Base-by-base conservation (phyloP, 2,329 filamentous ascomycete species). In the Neonectria neomacrospora region DNA sequence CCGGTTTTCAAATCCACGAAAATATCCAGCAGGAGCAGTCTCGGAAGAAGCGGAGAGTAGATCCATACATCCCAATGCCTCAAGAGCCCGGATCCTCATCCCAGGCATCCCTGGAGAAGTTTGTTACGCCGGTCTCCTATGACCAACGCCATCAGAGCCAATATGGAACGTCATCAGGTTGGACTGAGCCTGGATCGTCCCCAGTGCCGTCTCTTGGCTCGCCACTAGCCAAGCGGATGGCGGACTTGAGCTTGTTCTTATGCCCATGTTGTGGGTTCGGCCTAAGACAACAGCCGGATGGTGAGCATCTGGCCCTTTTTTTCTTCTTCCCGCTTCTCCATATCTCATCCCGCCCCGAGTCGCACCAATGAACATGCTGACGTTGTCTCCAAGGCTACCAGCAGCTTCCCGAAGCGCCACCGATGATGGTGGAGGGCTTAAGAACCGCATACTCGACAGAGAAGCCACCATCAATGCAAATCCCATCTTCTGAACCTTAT, bases 201-300 rank as follows among this genome's bases (percentile, higher is more conserved):
- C 56, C 70, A n/a, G 67, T 73, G 23, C 61, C 67, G 23, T 67
- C 71, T 30, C 66, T 72, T 34, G 61, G 60, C 54, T 71, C 70
- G 12, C 72, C 75, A 18, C 58, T 77, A 32, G 65, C 69, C 16
- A 71, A 66, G 52, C 71, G 75, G 30, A 67, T 80, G 60, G 71
- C 70, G 20, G 71, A 74, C 56, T 55, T 77, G 50, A 70, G 67
- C 16, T 53, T 70, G 26, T 58, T 75, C 16, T 58, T 77, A 16
- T 80, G 76, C 56, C 72, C 75, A 22, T 75, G 72, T 54, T 80
- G 79, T 62, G 71, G 72, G n/a, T 66, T 70, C 54, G 63, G 68
- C 23, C 63, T 71, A 51, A 69, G 69, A 57, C 70, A 73, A 11
- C 23, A 26, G 23, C 52, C 69, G n/a, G 73, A 75, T 52, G 74